These are phyloP conservation scores for Naganishia vaughanmartiniae DNA, from an alignment of 768 basidiomycete species.

Conservation along the genomic window DNA sequence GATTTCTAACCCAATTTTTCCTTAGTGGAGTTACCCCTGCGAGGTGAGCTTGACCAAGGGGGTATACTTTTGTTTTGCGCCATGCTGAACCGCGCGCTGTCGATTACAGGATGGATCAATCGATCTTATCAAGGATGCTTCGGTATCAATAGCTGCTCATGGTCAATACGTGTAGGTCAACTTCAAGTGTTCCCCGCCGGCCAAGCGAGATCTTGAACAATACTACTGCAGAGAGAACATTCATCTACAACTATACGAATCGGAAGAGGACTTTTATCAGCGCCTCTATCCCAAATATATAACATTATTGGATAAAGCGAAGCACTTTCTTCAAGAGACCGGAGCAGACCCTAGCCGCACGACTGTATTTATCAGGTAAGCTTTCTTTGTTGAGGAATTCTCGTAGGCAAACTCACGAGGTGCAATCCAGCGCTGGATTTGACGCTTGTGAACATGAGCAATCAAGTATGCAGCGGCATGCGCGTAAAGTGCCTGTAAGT, in stretches of 20 bases:
- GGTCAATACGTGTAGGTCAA: constrained; percentile 68
- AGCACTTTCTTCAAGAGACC: constrained; percentile 68
- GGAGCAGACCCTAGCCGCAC: constrained; percentile 63
- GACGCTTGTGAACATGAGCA: constrained; percentile 93
- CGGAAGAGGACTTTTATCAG: constrained; percentile 72
- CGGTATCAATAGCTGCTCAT: constrained; percentile 72
- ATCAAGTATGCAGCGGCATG: constrained; percentile 84
- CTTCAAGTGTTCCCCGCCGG: background rate
- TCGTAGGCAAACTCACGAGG: background rate
- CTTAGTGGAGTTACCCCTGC: constrained; percentile 66
- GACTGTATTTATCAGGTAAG: constrained; percentile 80
- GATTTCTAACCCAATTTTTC: background rate
- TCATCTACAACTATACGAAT: constrained; percentile 71
- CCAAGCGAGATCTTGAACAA: background rate
- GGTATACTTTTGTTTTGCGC: too few relatives aligned
- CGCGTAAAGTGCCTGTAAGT: constrained; percentile 71
- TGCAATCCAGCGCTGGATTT: constrained; percentile 71
- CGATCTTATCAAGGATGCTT: constrained; percentile 78
- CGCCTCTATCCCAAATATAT: constrained; percentile 69
- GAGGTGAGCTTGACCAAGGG: constrained; percentile 59
- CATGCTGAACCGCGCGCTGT: background rate
- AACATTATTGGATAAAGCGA: constrained; percentile 66
- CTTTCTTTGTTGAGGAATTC: background rate
- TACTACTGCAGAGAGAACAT: constrained; percentile 53
- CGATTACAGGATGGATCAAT: constrained; percentile 60